Conservation (phyloP, 306 rosid species). For the Trifolium subterraneum region DNA sequence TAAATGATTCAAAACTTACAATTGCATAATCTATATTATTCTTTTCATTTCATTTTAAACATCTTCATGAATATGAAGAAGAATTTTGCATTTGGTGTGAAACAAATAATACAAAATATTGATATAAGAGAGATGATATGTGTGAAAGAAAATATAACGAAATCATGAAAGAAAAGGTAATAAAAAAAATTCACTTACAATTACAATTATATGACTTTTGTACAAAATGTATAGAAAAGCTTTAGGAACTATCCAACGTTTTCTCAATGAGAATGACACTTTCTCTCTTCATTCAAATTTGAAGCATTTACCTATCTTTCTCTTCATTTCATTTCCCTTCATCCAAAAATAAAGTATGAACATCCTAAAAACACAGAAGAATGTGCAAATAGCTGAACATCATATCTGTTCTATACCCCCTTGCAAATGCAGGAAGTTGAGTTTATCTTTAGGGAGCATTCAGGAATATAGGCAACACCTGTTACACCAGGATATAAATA, state of each 20-base stretch:
- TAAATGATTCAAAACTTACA: not conserved
- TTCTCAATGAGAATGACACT: not conserved
- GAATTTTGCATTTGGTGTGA: not conserved
- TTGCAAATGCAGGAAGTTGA: slow-evolving; percentile 80
- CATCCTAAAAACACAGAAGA: slow-evolving; percentile 25
- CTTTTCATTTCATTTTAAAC: not conserved
- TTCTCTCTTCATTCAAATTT: slow-evolving; percentile 5
- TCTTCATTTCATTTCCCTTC: not conserved
- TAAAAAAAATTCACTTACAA: not conserved
- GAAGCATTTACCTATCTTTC: not conserved
- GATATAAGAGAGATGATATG: not conserved
- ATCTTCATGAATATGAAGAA: not conserved
- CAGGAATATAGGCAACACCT: slow-evolving; percentile 84
- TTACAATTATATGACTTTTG: not conserved
- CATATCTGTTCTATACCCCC: slow-evolving; percentile 48
- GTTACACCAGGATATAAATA: slow-evolving; percentile 44
- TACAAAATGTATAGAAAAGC: not conserved
- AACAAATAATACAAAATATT: not conserved
- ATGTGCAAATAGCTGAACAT: slow-evolving; percentile 28
- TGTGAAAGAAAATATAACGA: not conserved
- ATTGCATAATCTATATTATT: not conserved
- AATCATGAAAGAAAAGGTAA: not conserved
- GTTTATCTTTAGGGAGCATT: slow-evolving; percentile 70
- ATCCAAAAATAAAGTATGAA: not conserved
- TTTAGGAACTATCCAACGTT: not conserved